phyloP scores from a whole-genome alignment of 2,329 filamentous ascomycete genomes.

The Fusarium udum region DNA sequence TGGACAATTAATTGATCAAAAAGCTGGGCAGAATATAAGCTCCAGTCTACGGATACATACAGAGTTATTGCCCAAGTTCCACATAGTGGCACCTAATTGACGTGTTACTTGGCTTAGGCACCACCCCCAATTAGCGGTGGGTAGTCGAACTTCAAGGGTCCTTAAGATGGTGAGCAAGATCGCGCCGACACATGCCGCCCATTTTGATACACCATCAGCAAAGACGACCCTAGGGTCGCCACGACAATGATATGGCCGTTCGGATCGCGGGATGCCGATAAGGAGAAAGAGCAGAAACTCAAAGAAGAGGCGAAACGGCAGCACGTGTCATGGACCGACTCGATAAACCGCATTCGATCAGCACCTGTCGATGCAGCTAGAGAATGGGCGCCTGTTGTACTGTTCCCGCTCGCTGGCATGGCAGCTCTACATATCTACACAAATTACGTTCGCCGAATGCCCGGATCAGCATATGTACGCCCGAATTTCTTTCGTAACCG shows the following conservation, averaged over 20 bases:
- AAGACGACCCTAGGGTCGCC: slow-evolving; percentile 44
- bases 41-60: background rate
- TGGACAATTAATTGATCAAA: background rate
- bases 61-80: background rate
- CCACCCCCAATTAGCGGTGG: slow-evolving; percentile 38
- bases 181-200: slow-evolving; percentile 20
- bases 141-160: slow-evolving; percentile 26
- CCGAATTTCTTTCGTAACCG: slow-evolving; percentile 78
- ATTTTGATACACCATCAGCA: slow-evolving; percentile 27
- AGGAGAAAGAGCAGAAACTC: slow-evolving; percentile 33
- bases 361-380: slow-evolving; percentile 49
- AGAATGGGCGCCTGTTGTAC: slow-evolving; percentile 52
- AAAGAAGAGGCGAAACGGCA: slow-evolving; percentile 36
- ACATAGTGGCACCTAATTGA: background rate
- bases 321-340: slow-evolving; percentile 52
- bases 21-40: background rate
- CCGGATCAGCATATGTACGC: slow-evolving; percentile 77
- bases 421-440: slow-evolving; percentile 67
- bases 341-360: slow-evolving; percentile 44
- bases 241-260: slow-evolving; percentile 55
- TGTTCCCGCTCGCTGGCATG: slow-evolving; percentile 51
- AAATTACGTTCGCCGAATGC: slow-evolving; percentile 85
- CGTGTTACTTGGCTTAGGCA: slow-evolving; percentile 36
- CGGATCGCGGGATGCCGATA: slow-evolving; percentile 43
- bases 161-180: background rate